Conservation (phyloP, 345 rosid species). For the Rhodamnia rubescens region DNA sequence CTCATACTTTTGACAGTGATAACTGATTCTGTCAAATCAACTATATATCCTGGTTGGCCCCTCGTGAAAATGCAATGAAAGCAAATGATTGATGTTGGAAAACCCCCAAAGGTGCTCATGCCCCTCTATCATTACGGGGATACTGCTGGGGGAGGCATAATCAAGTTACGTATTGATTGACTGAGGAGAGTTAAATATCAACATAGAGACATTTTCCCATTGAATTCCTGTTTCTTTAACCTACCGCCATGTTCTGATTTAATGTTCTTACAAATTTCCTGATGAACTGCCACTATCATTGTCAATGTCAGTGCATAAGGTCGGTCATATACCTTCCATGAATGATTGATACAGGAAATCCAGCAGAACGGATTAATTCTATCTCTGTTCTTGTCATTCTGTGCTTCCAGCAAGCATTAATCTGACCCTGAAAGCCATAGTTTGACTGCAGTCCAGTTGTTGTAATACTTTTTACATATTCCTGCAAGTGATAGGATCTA, state of each 20-base stretch:
- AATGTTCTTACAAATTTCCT: background rate
- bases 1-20: background rate
- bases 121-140: background rate
- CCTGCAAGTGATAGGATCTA: slow-evolving; percentile 24
- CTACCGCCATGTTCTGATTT: background rate
- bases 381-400: slow-evolving; percentile 50
- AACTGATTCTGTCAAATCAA: background rate
- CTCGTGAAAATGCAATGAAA: background rate
- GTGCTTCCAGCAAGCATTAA: slow-evolving; percentile 92
- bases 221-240: background rate
- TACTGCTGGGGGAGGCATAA: background rate
- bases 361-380: slow-evolving; percentile 47
- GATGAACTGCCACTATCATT: background rate
- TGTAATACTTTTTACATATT: slow-evolving; percentile 81
- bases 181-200: background rate
- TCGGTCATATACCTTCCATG: slow-evolving; percentile 67
- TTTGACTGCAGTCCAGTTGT: slow-evolving; percentile 79
- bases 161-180: background rate
- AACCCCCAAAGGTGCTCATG: background rate
- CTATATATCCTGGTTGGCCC: background rate
- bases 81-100: background rate
- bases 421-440: slow-evolving; percentile 78
- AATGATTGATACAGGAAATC: slow-evolving; percentile 78
- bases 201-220: background rate
- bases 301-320: background rate